These are phyloP conservation scores for Parathielavia appendiculata DNA, from an alignment of 495 filamentous ascomycete species.

Conservation along the genomic window DNA sequence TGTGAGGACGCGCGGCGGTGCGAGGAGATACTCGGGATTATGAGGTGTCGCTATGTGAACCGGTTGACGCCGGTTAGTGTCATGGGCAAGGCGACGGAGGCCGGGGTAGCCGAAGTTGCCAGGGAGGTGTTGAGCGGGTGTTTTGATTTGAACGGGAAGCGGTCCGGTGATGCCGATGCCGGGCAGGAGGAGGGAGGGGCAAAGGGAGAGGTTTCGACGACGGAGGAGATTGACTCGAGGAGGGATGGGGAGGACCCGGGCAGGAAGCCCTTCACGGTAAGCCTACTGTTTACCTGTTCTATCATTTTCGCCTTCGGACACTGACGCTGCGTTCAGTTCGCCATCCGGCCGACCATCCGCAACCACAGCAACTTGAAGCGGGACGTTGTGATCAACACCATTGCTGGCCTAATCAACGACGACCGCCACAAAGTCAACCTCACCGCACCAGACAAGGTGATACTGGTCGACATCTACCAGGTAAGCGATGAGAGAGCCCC, in stretches of 20 bases:
- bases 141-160: conserved; percentile 54
- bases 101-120: conserved; percentile 68
- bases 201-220: conserved; percentile 33
- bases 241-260: conserved; percentile 17
- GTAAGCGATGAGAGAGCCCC: conserved; percentile 44
- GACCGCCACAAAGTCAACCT: conserved; percentile 77
- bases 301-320: not conserved
- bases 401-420: conserved; percentile 55
- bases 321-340: conserved; percentile 55
- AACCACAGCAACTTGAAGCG: conserved; percentile 72
- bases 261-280: conserved; percentile 18
- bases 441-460: conserved; percentile 71
- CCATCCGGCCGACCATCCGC: conserved; percentile 79
- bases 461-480: conserved; percentile 85
- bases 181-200: conserved; percentile 18
- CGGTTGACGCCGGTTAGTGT: conserved; percentile 74
- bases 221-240: conserved; percentile 19
- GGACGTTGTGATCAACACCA: conserved; percentile 68
- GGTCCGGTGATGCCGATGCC: not conserved
- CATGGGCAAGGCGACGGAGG: conserved; percentile 72
- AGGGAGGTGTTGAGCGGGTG: conserved; percentile 62
- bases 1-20: conserved; percentile 58
- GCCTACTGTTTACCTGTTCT: not conserved
- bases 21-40: conserved; percentile 39
- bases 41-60: conserved; percentile 70